Base-by-base conservation (phyloP, 768 basidiomycete genomes). In the Suillus sp. region DNA sequence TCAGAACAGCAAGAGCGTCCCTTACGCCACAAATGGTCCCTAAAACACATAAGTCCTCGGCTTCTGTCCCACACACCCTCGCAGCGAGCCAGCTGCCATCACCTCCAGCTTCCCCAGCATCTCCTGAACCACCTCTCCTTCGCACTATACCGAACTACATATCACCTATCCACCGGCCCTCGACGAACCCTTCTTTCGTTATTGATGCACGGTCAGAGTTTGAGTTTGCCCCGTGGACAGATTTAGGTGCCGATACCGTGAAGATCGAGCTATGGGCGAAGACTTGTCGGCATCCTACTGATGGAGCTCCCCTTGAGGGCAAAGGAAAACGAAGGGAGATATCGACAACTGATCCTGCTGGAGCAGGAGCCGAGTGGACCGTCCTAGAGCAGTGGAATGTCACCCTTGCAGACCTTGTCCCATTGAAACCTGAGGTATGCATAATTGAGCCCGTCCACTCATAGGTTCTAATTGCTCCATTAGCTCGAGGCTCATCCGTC, bases 131-230 rank as follows among this genome's bases (percentile, higher is more conserved):
- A 38, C 56, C 45, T 58, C 50, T 57, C 18, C 67, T 66, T 42
- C 69, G 66, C 13, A 62, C 67, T 48, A 70, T 75, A 11, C 86
- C 91, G 3, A 84, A 91, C 70, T 95, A 88, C 73, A 82, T 94
- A 55, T 96, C 95, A 2, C 81, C 85, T 0, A 81, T 92, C 56
- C 94, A 95, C 72, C 82, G 79, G 27, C 90, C 93, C 4, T 96
- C 95, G 1, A 95, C 90, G 1, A 92, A 94, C 72, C 95, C 95
- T 1, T 74, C 79, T 27, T 96, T 94, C 68, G 61, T 80, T 1
- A 76, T 91, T 20, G 87, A 95, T 68, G 72, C 80, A 8, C 77
- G 70, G 16, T 78, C 81, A 6, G 73, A 78, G 37, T 75, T 73
- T 32, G 86, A 88, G 56, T 88, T 89, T 69, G 79, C 83, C 0